A percentile compares a stretch with the other conserved stretches of the same genome.
Conservation (phyloP, 2,329 filamentous ascomycete species). For the Colletotrichum lini region DNA sequence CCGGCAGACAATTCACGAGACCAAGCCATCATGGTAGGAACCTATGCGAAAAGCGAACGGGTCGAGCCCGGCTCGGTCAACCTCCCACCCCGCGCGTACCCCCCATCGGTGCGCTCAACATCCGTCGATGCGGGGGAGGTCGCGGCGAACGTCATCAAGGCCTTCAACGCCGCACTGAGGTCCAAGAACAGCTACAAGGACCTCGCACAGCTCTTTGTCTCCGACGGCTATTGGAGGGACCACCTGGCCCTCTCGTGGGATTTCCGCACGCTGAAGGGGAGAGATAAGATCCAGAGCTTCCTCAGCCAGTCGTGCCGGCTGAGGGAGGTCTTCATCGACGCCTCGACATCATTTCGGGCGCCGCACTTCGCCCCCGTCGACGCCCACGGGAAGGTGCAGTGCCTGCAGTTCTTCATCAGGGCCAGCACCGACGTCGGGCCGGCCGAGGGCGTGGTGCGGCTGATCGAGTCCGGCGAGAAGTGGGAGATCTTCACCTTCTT, state of each 20-base stretch:
- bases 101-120: slow-evolving; percentile 47
- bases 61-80: slow-evolving; percentile 67
- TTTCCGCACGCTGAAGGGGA: slow-evolving; percentile 61
- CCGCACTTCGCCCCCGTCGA: slow-evolving; percentile 65
- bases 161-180: slow-evolving; percentile 58
- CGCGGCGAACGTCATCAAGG: slow-evolving; percentile 54
- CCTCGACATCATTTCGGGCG: slow-evolving; percentile 57
- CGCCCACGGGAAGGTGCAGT: slow-evolving; percentile 61
- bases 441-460: slow-evolving; percentile 69
- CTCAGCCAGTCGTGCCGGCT: slow-evolving; percentile 54
- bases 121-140: slow-evolving; percentile 53
- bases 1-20: too few relatives aligned
- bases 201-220: slow-evolving; percentile 56
- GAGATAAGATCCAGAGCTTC: slow-evolving; percentile 56
- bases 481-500: slow-evolving; percentile 73
- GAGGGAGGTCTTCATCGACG: slow-evolving; percentile 61
- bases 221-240: slow-evolving; percentile 70
- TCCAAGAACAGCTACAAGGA: slow-evolving; percentile 52
- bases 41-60: slow-evolving; percentile 23
- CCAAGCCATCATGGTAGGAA: slow-evolving; percentile 27
- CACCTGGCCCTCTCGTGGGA: slow-evolving; percentile 71
- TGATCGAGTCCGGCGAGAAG: slow-evolving; percentile 54
- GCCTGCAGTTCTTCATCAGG: slow-evolving; percentile 70
- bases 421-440: slow-evolving; percentile 67
- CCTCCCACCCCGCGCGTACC: slow-evolving; percentile 62